Evolutionary conservation across 2,329 filamentous ascomycete genomes (phyloP).

Genomic region (Fusarium tjaetaba): DNA sequence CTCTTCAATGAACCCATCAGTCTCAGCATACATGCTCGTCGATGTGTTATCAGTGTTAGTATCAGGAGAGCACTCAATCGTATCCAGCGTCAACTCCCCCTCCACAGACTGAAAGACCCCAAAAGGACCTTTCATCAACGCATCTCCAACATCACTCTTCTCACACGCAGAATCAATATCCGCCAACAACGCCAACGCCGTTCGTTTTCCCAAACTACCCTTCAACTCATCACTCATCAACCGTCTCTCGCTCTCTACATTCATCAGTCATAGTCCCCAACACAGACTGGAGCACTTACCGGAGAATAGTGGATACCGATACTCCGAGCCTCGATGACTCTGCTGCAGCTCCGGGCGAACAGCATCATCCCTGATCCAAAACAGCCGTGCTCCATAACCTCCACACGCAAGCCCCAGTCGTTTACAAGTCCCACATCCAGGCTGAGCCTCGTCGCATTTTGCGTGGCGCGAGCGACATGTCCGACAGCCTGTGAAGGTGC

Average conservation of each 20-base stretch:
- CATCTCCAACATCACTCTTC: slow-evolving; percentile 7
- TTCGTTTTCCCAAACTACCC: slow-evolving; percentile 44
- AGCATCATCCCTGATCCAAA: slow-evolving; percentile 45
- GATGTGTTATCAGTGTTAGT: slow-evolving; percentile 19
- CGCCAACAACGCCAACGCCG: slow-evolving; percentile 34
- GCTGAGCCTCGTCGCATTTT: slow-evolving; percentile 57
- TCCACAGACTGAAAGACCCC: slow-evolving; percentile 30
- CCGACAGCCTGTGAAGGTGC: slow-evolving; percentile 49
- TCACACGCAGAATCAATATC: slow-evolving; percentile 42
- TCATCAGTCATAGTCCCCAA: neutral
- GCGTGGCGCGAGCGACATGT: slow-evolving; percentile 52
- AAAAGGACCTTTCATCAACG: slow-evolving; percentile 35
- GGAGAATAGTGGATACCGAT: slow-evolving; percentile 56
- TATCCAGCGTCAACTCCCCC: neutral
- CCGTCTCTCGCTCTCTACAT: slow-evolving; percentile 31
- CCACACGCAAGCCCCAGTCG: slow-evolving; percentile 49
- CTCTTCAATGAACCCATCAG: slow-evolving; percentile 34
- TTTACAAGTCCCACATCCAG: slow-evolving; percentile 51
- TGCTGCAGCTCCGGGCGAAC: slow-evolving; percentile 33
- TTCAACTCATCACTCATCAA: slow-evolving; percentile 46
- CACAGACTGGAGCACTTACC: slow-evolving; percentile 30
- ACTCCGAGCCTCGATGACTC: slow-evolving; percentile 44
- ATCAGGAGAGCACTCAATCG: slow-evolving; percentile 7
- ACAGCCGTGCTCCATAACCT: slow-evolving; percentile 51
- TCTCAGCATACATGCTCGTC: slow-evolving; percentile 25